Conservation (phyloP, 495 filamentous ascomycete species). For the Amphirosellinia nigrospora region DNA sequence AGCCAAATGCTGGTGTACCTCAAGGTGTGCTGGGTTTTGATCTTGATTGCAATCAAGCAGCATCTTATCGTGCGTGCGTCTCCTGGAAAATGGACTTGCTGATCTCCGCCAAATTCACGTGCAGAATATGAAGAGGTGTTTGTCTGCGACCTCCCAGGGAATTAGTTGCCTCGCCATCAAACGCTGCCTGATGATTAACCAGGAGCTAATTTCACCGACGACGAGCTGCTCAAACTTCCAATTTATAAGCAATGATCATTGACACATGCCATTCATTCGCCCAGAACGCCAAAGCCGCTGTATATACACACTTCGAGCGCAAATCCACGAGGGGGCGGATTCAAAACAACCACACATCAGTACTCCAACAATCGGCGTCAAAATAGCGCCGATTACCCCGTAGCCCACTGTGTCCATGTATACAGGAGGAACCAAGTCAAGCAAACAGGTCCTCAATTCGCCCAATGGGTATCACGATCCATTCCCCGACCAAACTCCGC, state of each 20-base stretch:
- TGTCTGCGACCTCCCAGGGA: no score
- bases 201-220: background rate
- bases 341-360: background rate
- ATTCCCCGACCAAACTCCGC: background rate
- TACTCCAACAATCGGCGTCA: background rate
- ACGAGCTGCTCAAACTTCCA: background rate
- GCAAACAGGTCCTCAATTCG: background rate
- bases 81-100: no score
- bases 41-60: no score
- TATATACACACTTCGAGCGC: background rate
- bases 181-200: background rate
- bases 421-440: background rate
- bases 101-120: no score
- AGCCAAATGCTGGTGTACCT: no score
- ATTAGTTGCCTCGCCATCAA: background rate
- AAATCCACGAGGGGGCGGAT: background rate
- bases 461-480: background rate
- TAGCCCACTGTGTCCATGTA: background rate
- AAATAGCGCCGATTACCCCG: background rate
- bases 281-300: constrained; percentile 4
- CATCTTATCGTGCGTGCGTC: no score
- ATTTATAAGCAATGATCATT: background rate
- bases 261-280: background rate
- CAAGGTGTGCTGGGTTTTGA: no score
- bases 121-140: no score